Evolutionary conservation across 2,329 filamentous ascomycete genomes (phyloP), one percentile per base, ranked within the genome.

Genomic region (Fusarium neocosmosporiellum): DNA sequence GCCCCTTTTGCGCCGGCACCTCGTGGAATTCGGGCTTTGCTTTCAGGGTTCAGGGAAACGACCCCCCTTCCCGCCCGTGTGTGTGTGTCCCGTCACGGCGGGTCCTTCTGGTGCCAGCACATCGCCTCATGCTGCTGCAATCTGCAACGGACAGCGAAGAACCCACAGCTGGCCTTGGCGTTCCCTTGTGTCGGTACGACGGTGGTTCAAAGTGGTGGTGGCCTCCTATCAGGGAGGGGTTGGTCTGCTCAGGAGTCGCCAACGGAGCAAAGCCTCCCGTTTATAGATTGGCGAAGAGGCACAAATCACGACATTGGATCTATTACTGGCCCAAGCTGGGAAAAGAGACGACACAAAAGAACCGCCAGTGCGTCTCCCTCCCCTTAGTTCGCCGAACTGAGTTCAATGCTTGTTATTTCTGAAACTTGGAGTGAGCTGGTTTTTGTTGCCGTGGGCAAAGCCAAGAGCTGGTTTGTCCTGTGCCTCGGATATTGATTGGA

Each of bases 161-260:
- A 59, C 48, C 65, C 55, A 66, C 50, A 43, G 65, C 41, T 41
- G 55, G 58, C 22, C 70, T 67, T 71, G 63, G 68, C 69, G 70
- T 71, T 73, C 73, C 72, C 63, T 72, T 68, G 72, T 75, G 68
- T 70, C 70, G 73, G 73, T 67, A 73, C 59, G 46, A 70, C 53
- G 14, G 43, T 27, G 54, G 62, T 58, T 37, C 34, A 41, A 18
- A 8, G 11, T 18, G 22, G 7, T 58, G 18, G 24, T 18, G 43
- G 20, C 39, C 31, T 34, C 22, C 24, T 59, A 39, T 24, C 53
- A 46, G 41, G 37, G 37, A 11, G 36, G 39, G 54, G 10, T 5
- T 58, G 22, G 34, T n/a, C n/a, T 31, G 39, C 14, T 39, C n/a
- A 50, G 24, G 46, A 48, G 43, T 29, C 13, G 46, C 46, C 46